Base-by-base conservation (phyloP, 768 basidiomycete genomes). In the Boletus tomentosulus region DNA sequence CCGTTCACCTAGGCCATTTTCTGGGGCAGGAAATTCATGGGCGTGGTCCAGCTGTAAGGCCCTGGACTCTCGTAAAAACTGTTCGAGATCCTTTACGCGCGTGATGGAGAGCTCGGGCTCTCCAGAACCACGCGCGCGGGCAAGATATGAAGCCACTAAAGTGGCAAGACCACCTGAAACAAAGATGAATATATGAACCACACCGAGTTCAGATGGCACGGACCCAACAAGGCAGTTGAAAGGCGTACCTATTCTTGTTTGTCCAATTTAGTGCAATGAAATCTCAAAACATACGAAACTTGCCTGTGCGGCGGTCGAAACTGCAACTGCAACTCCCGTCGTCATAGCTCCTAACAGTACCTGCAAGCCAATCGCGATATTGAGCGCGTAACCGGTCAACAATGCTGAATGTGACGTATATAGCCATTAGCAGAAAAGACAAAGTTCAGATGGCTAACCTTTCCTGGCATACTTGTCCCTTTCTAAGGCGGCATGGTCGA, bases 131-230 rank as follows among this genome's bases (percentile, higher is more conserved):
- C 87, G 81, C 27, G 79, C 76, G 13, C 83, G 81, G 3, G 87
- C 89, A 25, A 90, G 75, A 66, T 85, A 89, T 2, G 86, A 84
- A 19, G 87, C 86, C 13, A 84, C 77, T 22, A 89, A n/a, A 0
- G 87, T 90, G 4, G 86, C 67, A 11, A 85, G 51, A 16, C 84
- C 87, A 31, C 88, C 85, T 82, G 12, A 0, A 27, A 9, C 31
- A 22, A 24, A 1, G 11, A 30, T 10, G 22, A 55, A 28, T 12
- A 33, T 33, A 8, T 33, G 31, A 33, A 33, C 7, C 31, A 33
- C n/a, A n/a, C n/a, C n/a, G 31, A 55, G 25, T 39, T 2, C 6
- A 38, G 27, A 30, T 11, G 16, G n/a, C 43, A 61, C 71, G 4
- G 0, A 74, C 72, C 78, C 33, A 80, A 68, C 33, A 76, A 39